Percentiles rank a stretch among this genome's conserved stretches.
phyloP scores from a whole-genome alignment of 352 stramenopile species.

The Pythium sukuiense region DNA sequence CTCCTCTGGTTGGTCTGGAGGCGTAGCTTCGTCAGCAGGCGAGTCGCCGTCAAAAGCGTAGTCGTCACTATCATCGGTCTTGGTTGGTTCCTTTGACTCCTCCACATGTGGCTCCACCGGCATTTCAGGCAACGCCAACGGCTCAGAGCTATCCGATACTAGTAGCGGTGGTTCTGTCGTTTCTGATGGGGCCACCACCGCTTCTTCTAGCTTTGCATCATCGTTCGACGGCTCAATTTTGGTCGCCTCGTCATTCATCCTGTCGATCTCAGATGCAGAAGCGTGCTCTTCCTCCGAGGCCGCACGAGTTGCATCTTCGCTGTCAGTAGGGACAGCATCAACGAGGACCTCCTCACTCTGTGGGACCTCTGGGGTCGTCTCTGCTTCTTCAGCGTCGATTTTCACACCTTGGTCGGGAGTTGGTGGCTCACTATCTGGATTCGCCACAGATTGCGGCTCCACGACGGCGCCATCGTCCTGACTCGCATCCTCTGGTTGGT shows the following conservation, averaged over 20 bases:
- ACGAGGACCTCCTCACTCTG: not conserved
- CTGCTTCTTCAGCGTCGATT: not conserved
- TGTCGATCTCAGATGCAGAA: not conserved
- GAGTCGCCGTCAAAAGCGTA: slow-evolving; percentile 20
- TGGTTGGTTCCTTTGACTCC: not conserved
- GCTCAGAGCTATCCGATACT: too few relatives aligned
- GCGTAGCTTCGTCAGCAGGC: not conserved
- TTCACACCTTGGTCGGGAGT: not conserved
- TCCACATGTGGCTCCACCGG: not conserved
- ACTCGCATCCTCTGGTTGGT: not conserved
- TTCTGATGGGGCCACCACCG: not conserved
- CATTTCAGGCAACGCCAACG: not conserved
- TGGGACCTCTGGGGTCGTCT: not conserved
- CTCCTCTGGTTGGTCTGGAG: not conserved
- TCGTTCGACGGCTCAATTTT: not conserved
- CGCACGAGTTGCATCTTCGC: not conserved
- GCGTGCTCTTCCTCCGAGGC: not conserved
- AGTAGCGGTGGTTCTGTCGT: not conserved
- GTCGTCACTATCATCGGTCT: slow-evolving; percentile 2
- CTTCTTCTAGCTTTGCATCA: not conserved
- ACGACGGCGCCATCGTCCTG: not conserved
- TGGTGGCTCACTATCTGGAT: not conserved
- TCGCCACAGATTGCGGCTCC: not conserved
- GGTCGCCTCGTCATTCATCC: not conserved
- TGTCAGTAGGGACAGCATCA: not conserved